A percentile compares a stretch with the other conserved stretches of the same genome.
These are phyloP conservation scores for Amphicarpaea edgeworthii DNA, from an alignment of 306 rosid genomes.

Conservation along the genomic window DNA sequence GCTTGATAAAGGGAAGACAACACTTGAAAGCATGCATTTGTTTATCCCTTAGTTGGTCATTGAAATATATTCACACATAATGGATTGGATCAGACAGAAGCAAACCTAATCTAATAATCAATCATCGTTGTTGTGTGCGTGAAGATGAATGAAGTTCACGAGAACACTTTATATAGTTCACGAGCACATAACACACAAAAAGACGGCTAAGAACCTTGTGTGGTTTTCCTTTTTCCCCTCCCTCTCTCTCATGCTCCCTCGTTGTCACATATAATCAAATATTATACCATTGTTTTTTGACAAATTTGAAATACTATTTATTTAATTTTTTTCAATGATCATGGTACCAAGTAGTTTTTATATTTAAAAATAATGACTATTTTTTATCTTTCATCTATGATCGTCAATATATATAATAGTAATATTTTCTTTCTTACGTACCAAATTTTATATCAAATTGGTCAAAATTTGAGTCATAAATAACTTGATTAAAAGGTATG, in stretches of 20 bases:
- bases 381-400: no score
- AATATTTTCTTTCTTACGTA: no score
- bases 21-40: slow-evolving; percentile 31
- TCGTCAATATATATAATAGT: no score
- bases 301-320: no score
- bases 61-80: slow-evolving; percentile 47
- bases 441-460: no score
- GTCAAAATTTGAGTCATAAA: no score
- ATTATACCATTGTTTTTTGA: slow-evolving; percentile 29
- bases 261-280: slow-evolving; percentile 1
- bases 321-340: no score
- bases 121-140: slow-evolving; percentile 40
- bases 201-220: slow-evolving; percentile 60
- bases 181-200: slow-evolving; percentile 65
- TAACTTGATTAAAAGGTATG: no score
- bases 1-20: slow-evolving; percentile 9
- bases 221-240: slow-evolving; percentile 24
- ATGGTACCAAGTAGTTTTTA: no score
- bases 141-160: slow-evolving; percentile 66
- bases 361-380: no score
- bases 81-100: slow-evolving; percentile 48
- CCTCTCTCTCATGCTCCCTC: neutral
- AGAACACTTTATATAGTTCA: slow-evolving; percentile 56
- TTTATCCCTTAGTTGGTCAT: slow-evolving; percentile 38
- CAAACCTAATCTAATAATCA: slow-evolving; percentile 49